These are phyloP conservation scores for Fistulifera pelliculosa DNA, from an alignment of 108 stramenopile genomes.

Conservation along the genomic window DNA sequence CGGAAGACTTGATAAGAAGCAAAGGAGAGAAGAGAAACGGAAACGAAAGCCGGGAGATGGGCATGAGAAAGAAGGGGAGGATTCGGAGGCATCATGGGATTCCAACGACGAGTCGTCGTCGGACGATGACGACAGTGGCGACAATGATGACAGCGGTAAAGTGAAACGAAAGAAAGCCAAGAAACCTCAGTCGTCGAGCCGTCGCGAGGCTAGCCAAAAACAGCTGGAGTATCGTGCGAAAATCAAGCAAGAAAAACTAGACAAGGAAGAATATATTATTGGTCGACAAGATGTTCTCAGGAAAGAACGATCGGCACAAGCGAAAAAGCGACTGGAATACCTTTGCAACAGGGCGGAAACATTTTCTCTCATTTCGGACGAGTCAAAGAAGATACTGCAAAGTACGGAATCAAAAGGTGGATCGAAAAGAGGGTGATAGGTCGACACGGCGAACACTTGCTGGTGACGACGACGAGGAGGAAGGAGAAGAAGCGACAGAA, in stretches of 20 bases:
- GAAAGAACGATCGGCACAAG: constrained; percentile 59
- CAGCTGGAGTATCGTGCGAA: constrained; percentile 36
- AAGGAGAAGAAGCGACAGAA: constrained; percentile 14
- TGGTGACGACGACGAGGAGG: constrained; percentile 14
- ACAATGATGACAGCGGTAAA: constrained; percentile 20
- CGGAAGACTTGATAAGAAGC: constrained; percentile 28
- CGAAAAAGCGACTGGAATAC: constrained; percentile 86
- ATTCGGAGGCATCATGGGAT: constrained; percentile 18
- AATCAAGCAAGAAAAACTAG: constrained; percentile 40
- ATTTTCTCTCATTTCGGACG: constrained; percentile 93
- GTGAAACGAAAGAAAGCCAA: constrained; percentile 28
- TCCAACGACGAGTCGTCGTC: constrained; percentile 19
- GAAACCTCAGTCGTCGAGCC: constrained; percentile 12
- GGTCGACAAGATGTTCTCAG: constrained; percentile 63
- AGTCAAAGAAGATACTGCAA: constrained; percentile 63
- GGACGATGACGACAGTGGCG: constrained; percentile 10
- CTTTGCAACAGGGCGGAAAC: constrained; percentile 88
- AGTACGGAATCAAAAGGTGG: constrained; percentile 26
- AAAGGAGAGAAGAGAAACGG: constrained; percentile 33
- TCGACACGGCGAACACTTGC: constrained; percentile 16
- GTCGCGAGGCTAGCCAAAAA: constrained; percentile 29
- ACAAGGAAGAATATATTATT: constrained; percentile 63
- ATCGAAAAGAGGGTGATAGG: background rate
- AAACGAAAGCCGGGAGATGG: constrained; percentile 31
- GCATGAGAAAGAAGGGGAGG: constrained; percentile 28